Evolutionary conservation across 2,329 filamentous ascomycete genomes (phyloP).

Genomic region (Xylariaceae sp.): DNA sequence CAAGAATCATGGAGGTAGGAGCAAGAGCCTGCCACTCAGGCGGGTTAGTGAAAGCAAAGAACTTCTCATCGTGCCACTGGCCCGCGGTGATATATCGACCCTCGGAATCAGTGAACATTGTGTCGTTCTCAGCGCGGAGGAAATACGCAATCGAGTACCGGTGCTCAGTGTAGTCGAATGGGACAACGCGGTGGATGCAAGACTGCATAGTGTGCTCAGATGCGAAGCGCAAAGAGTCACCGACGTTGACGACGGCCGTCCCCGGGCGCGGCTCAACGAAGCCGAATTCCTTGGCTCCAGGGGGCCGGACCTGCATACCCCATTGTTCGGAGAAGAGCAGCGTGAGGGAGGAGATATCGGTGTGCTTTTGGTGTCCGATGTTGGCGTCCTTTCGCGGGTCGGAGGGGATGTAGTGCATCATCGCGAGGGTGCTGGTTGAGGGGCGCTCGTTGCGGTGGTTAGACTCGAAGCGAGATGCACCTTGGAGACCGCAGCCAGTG

Average conservation of each 20-base stretch:
- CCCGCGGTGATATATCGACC: conserved; percentile 52
- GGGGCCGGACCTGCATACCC: conserved; percentile 56
- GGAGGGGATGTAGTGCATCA: conserved; percentile 53
- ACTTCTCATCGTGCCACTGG: conserved; percentile 56
- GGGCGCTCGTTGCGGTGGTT: conserved; percentile 49
- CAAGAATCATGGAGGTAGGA: conserved; percentile 47
- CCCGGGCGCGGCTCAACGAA: conserved; percentile 52
- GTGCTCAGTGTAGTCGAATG: conserved; percentile 50
- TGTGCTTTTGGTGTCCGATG: conserved; percentile 56
- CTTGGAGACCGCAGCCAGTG: conserved; percentile 44
- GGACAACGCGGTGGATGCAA: conserved; percentile 58
- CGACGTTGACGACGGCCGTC: conserved; percentile 56
- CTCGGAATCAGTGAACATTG: conserved; percentile 54
- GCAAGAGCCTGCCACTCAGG: conserved; percentile 45
- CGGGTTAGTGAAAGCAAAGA: conserved; percentile 47
- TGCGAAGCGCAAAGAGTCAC: conserved; percentile 57
- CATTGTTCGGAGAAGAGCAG: conserved; percentile 55
- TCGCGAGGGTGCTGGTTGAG: conserved; percentile 49
- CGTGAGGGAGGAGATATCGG: conserved; percentile 54
- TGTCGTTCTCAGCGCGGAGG: conserved; percentile 54
- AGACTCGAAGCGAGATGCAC: conserved; percentile 48
- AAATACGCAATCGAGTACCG: conserved; percentile 60
- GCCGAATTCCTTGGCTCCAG: conserved; percentile 47
- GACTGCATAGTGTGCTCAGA: conserved; percentile 52
- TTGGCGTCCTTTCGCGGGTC: conserved; percentile 41